Evolutionary conservation across 139 green algal species (phyloP).

Genomic region (Micractinium sp.): DNA sequence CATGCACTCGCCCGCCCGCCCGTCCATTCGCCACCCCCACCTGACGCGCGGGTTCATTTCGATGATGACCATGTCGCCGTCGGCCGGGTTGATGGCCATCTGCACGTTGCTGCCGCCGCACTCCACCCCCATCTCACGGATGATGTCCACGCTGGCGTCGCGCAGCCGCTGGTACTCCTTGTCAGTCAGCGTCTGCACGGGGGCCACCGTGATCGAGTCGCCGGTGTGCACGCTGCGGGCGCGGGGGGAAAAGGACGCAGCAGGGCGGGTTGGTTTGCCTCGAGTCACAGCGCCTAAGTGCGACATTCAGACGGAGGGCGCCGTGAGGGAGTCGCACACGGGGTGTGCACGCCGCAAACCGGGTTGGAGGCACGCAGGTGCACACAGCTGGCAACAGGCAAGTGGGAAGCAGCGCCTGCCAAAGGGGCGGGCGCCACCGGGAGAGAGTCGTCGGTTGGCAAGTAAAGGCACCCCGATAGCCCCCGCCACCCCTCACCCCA

Average conservation of each 20-base stretch:
- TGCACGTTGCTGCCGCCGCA: slow-evolving; percentile 98
- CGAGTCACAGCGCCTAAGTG: background rate
- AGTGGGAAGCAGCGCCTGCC: too few species aligned
- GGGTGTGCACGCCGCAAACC: too few species aligned
- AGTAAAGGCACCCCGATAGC: too few species aligned
- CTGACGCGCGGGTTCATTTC: slow-evolving; percentile 99
- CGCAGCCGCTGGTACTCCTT: slow-evolving; percentile 97
- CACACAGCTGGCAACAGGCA: too few species aligned
- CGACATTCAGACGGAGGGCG: too few species aligned
- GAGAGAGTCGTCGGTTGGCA: too few species aligned
- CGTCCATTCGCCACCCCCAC: background rate
- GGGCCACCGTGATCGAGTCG: slow-evolving; percentile 75
- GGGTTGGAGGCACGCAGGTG: too few species aligned
- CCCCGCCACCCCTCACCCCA: slow-evolving; percentile 68
- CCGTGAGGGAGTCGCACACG: too few species aligned
- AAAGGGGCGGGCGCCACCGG: too few species aligned
- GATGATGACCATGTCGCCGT: slow-evolving; percentile 93
- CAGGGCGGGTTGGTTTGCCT: background rate
- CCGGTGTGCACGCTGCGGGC: slow-evolving; percentile 87
- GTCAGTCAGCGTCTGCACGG: slow-evolving; percentile 53
- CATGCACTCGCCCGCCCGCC: too few species aligned
- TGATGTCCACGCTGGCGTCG: slow-evolving; percentile 88
- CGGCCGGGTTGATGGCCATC: slow-evolving; percentile 94
- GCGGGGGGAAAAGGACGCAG: background rate
- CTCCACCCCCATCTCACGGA: slow-evolving; percentile 99